Percentiles rank a stretch among this genome's conserved stretches.
phyloP scores from a whole-genome alignment of 176 grass and related monocot genomes.

The Oropetium thomaeum region DNA sequence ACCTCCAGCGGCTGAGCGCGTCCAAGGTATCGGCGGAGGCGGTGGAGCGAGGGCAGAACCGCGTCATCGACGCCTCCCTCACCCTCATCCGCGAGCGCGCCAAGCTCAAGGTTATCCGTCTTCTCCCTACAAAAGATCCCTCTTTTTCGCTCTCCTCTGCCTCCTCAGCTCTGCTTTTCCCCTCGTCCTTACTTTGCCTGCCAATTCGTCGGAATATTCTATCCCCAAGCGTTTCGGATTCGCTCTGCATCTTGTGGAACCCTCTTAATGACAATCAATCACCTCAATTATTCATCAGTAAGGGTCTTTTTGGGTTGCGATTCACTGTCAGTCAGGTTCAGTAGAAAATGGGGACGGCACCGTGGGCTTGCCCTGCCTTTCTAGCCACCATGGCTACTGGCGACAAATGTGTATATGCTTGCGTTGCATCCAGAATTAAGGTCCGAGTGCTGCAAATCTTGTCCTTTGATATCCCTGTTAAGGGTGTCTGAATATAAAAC shows the following conservation, averaged over 20 bases:
- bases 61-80: slow-evolving; percentile 94
- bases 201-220: slow-evolving; percentile 6
- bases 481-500: background rate
- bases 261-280: background rate
- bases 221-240: background rate
- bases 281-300: background rate
- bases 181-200: background rate
- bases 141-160: background rate
- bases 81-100: slow-evolving; percentile 95
- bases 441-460: background rate
- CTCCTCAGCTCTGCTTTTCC: background rate
- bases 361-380: background rate
- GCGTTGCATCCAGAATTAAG: background rate
- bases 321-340: background rate
- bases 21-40: slow-evolving; percentile 58
- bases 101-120: slow-evolving; percentile 70
- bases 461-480: background rate
- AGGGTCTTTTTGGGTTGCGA: background rate
- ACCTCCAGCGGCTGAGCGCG: slow-evolving; percentile 57
- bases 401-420: background rate
- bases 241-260: background rate
- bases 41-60: slow-evolving; percentile 75
- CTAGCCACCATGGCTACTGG: background rate
- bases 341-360: background rate
- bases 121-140: background rate